Evolutionary conservation across 345 rosid species (phyloP), one percentile per base, ranked within the genome.

Genomic region (Gossypium rotundifolium): DNA sequence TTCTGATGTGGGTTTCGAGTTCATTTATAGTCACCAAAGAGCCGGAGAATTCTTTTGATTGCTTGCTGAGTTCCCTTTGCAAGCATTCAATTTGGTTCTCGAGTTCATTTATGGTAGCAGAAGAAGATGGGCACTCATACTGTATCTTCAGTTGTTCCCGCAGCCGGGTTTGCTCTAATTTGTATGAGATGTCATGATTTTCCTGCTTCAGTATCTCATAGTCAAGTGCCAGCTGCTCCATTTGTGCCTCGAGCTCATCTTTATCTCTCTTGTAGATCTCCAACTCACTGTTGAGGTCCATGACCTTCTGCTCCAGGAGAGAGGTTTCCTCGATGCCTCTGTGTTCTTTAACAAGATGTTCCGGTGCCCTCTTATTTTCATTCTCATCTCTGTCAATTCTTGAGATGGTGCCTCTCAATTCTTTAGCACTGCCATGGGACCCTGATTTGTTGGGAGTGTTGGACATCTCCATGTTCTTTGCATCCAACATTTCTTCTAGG

Each of bases 211-310:
- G 45, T 81, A 96, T 96, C 93, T 96, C 98, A 72, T 96, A 91
- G 74, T 96, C 99, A 68, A 96, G 86, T 51, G 92, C 99, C 61
- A 96, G 89, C 80, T 93, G 98, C 85, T 96, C 96, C 94, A 90
- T 88, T 79, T 91, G 97, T 79, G 85, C 87, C 93, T 93, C 94
- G 48, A 91, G 82, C 79, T 91, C 98, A 74, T 93, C 97, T 81
- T 83, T 96, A 29, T 91, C 96, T 71, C 94, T 82, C 77, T 83
- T 89, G 72, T 84, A 90, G 75, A 88, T 90, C 87, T 95, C 96
- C 51, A 93, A 80, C 83, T 93, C 98, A 55, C 86, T 87, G 65
- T 78, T 71, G 3, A 95, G 89, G 14, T 90, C 92, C 74, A 78
- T 78, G 27, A 95, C 73, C 84, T 80, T 90, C 85, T 87, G 88